phyloP scores from a whole-genome alignment of 2,329 filamentous ascomycete species.

The Hypoxylon sp. region DNA sequence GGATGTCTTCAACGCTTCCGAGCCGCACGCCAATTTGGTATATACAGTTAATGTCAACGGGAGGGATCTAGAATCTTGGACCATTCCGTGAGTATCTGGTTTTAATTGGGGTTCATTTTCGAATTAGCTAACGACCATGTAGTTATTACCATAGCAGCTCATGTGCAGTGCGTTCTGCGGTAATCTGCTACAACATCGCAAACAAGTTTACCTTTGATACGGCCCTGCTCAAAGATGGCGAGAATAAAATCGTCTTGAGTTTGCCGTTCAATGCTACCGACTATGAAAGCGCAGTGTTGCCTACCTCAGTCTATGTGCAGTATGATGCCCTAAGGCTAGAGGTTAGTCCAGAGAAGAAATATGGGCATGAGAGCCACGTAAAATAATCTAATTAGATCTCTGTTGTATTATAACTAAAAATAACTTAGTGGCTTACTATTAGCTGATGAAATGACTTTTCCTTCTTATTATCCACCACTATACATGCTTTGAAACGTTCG shows the following conservation, averaged over 20 bases:
- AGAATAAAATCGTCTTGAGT: constrained; percentile 70
- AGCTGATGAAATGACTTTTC: constrained; percentile 10
- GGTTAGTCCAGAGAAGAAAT: constrained; percentile 52
- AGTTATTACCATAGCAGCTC: constrained; percentile 69
- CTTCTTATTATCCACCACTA: constrained; percentile 4
- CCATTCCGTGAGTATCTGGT: constrained; percentile 62
- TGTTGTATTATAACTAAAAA: constrained; percentile 18
- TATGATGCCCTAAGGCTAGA: constrained; percentile 76
- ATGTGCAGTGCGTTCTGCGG: constrained; percentile 72
- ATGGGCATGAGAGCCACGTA: constrained; percentile 36
- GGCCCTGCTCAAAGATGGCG: constrained; percentile 63
- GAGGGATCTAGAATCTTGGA: constrained; percentile 65
- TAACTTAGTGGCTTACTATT: constrained; percentile 1
- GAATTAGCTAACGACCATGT: constrained; percentile 24
- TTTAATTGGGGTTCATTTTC: not conserved
- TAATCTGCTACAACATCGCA: constrained; percentile 73
- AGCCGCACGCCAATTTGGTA: constrained; percentile 68
- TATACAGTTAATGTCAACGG: constrained; percentile 62
- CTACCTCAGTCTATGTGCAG: constrained; percentile 72
- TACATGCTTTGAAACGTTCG: not conserved
- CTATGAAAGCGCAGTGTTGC: constrained; percentile 70
- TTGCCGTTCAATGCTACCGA: constrained; percentile 73
- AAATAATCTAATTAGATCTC: constrained; percentile 6
- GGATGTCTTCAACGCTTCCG: constrained; percentile 68
- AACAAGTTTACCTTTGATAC: constrained; percentile 73